Percentiles rank a stretch among this genome's conserved stretches.
phyloP scores from a whole-genome alignment of 2,329 filamentous ascomycete species.

The Cladosporium sp. region DNA sequence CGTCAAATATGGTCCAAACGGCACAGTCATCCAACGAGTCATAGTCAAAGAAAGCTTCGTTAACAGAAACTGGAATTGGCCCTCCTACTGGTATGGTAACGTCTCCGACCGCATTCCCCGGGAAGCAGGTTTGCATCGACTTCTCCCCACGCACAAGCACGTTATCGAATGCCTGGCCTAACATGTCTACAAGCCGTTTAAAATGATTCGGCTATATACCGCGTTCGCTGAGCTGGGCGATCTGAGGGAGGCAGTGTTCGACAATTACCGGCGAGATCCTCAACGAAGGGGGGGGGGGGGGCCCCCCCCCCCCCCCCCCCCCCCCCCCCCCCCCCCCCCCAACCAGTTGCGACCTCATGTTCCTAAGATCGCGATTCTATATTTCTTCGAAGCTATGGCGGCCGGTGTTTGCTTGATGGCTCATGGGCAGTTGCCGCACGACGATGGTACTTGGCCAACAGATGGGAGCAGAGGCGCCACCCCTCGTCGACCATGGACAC shows the following conservation, averaged over 20 bases:
- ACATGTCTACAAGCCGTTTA: not conserved
- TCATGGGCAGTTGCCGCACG: not conserved
- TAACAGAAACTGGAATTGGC: not conserved
- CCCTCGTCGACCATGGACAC: not conserved
- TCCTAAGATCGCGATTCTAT: not conserved
- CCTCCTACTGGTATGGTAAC: not conserved
- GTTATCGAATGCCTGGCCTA: not conserved
- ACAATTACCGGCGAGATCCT: too few species aligned
- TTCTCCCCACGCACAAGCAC: not conserved
- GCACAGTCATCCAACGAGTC: not conserved
- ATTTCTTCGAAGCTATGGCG: slow-evolving; percentile 4
- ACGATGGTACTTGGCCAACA: not conserved
- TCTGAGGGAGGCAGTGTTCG: not conserved
- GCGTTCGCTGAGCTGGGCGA: slow-evolving; percentile 3
- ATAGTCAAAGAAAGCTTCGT: slow-evolving; percentile 3
- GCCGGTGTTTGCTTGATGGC: slow-evolving; percentile 7
- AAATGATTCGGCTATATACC: slow-evolving; percentile 3
- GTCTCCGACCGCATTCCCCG: not conserved
- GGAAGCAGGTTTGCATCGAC: not conserved
- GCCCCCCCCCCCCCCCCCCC: too few species aligned
- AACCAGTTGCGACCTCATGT: not conserved
- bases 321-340: too few species aligned
- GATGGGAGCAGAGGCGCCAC: not conserved
- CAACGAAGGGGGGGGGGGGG: too few species aligned
- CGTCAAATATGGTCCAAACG: not conserved